Percentiles rank a stretch among this genome's conserved stretches.
phyloP scores from a whole-genome alignment of 2,329 filamentous ascomycete genomes.

The Talaromyces sp. region DNA sequence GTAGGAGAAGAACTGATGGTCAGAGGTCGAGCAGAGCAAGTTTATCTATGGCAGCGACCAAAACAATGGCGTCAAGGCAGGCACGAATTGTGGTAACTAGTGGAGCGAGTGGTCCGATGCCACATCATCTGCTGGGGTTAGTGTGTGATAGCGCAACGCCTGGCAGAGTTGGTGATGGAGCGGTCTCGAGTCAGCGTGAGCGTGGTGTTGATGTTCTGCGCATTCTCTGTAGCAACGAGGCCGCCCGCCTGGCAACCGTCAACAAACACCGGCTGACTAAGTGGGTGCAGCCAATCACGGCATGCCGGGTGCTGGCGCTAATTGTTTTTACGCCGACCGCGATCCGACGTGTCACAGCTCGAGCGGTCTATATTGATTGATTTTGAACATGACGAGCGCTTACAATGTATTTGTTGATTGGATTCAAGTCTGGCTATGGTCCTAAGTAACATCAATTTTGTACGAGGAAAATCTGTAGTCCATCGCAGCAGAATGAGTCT shows the following conservation, averaged over 20 bases:
- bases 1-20: neutral
- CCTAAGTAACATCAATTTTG: neutral
- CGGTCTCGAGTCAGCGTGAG: constrained; percentile 1
- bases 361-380: neutral
- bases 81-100: constrained; percentile 19
- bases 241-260: constrained; percentile 17
- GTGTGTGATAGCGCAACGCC: constrained; percentile 10
- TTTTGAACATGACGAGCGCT: neutral
- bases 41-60: constrained; percentile 20
- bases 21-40: constrained; percentile 9
- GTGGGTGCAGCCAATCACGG: constrained; percentile 3
- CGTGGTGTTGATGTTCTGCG: constrained; percentile 12
- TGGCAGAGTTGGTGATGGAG: constrained; percentile 1
- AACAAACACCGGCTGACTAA: constrained; percentile 18
- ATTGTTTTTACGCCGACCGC: neutral
- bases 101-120: constrained; percentile 21
- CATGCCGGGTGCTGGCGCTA: neutral
- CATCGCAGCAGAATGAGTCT: neutral
- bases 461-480: neutral
- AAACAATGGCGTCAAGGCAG: constrained; percentile 20
- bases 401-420: neutral
- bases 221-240: constrained; percentile 21
- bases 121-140: constrained; percentile 19
- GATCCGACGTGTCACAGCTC: neutral
- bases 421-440: neutral